Base-by-base conservation (phyloP, 2,329 filamentous ascomycete species). In the Tolypocladium tropicale region DNA sequence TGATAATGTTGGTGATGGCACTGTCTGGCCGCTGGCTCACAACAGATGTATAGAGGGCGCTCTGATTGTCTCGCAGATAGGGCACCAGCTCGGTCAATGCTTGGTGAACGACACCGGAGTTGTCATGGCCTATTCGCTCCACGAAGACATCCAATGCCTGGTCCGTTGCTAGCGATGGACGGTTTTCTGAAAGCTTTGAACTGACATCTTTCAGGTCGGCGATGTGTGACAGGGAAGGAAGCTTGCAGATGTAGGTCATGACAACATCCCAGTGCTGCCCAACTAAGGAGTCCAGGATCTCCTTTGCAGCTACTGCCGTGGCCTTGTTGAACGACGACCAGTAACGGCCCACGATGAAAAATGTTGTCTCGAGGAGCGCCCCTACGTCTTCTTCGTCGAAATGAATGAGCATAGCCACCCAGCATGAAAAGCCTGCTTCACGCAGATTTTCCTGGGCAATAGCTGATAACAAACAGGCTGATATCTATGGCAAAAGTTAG, bases 401-500 rank as follows among this genome's bases (percentile, higher is more conserved):
- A 53, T 85, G 82, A 32, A 74, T 80, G 21, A 97, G 79, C 73
- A 99, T 85, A 10, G 85, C 80, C 30, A 83, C 80, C 94, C 94
- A 99, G 52, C 91, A 90, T 4, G 81, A 82, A 64, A 97, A 92
- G 2, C 91, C 89, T 33, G 84, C 78, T 58, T 90, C 80, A 59
- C 90, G 84, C n/a, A 99, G 78, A 51, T 86, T 81, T 49, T 85
- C 78, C 53, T 88, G 82, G 18, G 87, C 80, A 58, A 97, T 80
- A 0, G 91, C 91, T 25, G 90, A 91, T 59, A 95, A 84, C 14
- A 99, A 76, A 67, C 90, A 96, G n/a, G 93, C 91, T 61, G 90
- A 90, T 56, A 97, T 93, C 85, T 93, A 64, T 12, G n/a, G n/a
- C 16, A 23, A 14, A 12, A 11, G 23, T 54, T 36, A 54, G 21